phyloP scores from a whole-genome alignment of 192 early-diverging fungal species.

The Gigaspora rosea region DNA sequence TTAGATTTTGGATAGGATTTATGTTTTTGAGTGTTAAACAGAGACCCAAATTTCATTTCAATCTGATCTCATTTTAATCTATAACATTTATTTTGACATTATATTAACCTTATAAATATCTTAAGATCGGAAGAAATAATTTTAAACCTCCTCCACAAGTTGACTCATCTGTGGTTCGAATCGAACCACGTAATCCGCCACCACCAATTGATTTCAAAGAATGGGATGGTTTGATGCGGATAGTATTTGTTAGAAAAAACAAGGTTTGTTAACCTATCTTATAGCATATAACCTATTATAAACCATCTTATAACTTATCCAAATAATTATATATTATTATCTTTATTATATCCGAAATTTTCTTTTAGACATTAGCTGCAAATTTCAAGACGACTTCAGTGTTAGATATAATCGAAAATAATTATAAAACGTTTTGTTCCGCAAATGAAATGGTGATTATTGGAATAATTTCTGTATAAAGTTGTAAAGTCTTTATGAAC shows the following conservation, averaged over 20 bases:
- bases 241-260: slow-evolving; percentile 92
- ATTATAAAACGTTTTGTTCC: slow-evolving; percentile 93
- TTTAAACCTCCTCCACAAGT: slow-evolving; percentile 98
- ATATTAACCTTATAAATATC: slow-evolving; percentile 10
- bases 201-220: slow-evolving; percentile 94
- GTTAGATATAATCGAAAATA: slow-evolving; percentile 90
- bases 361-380: slow-evolving; percentile 69
- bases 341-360: background rate
- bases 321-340: background rate
- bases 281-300: background rate
- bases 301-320: slow-evolving; percentile 1
- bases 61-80: no score
- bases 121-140: slow-evolving; percentile 89
- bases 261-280: slow-evolving; percentile 50
- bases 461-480: background rate
- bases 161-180: slow-evolving; percentile 91
- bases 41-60: no score
- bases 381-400: slow-evolving; percentile 89
- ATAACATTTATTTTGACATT: no score
- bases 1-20: no score
- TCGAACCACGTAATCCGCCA: slow-evolving; percentile 92
- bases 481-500: background rate
- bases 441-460: slow-evolving; percentile 66
- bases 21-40: no score
- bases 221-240: slow-evolving; percentile 95